A percentile compares a stretch with the other conserved stretches of the same genome.
Evolutionary conservation across 2,329 filamentous ascomycete species (phyloP).

Genomic region (Fusarium sp.): DNA sequence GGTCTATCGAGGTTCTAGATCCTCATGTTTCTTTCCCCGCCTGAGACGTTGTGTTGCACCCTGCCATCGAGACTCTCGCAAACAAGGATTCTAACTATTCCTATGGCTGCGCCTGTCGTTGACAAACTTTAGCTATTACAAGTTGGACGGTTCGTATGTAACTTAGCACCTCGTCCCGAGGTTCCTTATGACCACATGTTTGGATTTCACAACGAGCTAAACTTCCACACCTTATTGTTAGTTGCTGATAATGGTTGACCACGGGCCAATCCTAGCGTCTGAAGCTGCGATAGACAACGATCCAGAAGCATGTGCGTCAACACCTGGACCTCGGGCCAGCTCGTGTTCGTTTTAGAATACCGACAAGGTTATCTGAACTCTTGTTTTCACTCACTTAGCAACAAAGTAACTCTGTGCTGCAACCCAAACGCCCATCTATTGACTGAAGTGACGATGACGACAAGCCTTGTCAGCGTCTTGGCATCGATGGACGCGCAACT

Average conservation of each 20-base stretch:
- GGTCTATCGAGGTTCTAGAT: slow-evolving; percentile 6
- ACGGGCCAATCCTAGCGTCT: slow-evolving; percentile 10
- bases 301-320: neutral
- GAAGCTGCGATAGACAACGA: neutral
- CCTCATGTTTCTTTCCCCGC: neutral
- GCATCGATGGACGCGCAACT: neutral
- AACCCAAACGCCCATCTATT: slow-evolving; percentile 1
- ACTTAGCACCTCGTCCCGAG: neutral
- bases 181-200: too few species aligned
- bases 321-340: neutral
- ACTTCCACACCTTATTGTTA: slow-evolving; percentile 8
- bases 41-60: neutral
- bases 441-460: slow-evolving; percentile 11
- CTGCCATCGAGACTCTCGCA: neutral
- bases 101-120: neutral
- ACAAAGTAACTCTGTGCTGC: slow-evolving; percentile 3
- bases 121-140: neutral
- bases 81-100: neutral
- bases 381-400: neutral
- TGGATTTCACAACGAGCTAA: neutral
- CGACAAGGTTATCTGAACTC: too few species aligned
- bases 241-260: neutral
- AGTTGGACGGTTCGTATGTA: neutral
- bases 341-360: slow-evolving; percentile 1
- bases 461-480: neutral